These are phyloP conservation scores for Boletus fagicola DNA, from an alignment of 768 basidiomycete genomes.

Conservation along the genomic window DNA sequence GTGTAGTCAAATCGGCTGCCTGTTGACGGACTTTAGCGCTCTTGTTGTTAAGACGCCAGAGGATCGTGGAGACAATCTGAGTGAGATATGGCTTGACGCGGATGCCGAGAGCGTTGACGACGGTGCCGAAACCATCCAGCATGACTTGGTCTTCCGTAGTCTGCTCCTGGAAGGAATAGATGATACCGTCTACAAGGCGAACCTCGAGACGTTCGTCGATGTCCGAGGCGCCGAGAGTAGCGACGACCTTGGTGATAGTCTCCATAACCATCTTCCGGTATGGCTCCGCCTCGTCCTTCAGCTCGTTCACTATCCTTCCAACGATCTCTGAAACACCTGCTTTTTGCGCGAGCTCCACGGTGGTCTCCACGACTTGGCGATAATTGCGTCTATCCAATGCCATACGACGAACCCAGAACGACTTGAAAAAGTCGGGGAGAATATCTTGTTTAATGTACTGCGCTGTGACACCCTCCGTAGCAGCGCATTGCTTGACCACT, in stretches of 20 bases:
- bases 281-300: slow-evolving; percentile 64
- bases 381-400: slow-evolving; percentile 96
- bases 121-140: slow-evolving; percentile 97
- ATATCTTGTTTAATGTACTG: slow-evolving; percentile 97
- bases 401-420: slow-evolving; percentile 99
- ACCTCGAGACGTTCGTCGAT: slow-evolving; percentile 96
- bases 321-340: slow-evolving; percentile 96
- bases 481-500: slow-evolving; percentile 98
- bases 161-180: slow-evolving; percentile 99
- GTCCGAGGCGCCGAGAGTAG: slow-evolving; percentile 92
- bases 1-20: slow-evolving; percentile 96
- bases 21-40: slow-evolving; percentile 98
- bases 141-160: slow-evolving; percentile 99
- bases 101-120: slow-evolving; percentile 94
- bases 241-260: slow-evolving; percentile 95
- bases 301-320: slow-evolving; percentile 66
- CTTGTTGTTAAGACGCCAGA: slow-evolving; percentile 99
- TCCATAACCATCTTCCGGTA: slow-evolving; percentile 99
- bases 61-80: slow-evolving; percentile 97
- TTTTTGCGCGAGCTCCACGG: slow-evolving; percentile 97
- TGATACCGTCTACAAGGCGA: slow-evolving; percentile 94
- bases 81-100: slow-evolving; percentile 98
- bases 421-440: slow-evolving; percentile 97
- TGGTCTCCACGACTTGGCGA: slow-evolving; percentile 96
- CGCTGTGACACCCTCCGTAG: slow-evolving; percentile 96